A percentile compares a stretch with the other conserved stretches of the same genome.
phyloP scores from a whole-genome alignment of 257 asterid species.

The Solanum virginianum region DNA sequence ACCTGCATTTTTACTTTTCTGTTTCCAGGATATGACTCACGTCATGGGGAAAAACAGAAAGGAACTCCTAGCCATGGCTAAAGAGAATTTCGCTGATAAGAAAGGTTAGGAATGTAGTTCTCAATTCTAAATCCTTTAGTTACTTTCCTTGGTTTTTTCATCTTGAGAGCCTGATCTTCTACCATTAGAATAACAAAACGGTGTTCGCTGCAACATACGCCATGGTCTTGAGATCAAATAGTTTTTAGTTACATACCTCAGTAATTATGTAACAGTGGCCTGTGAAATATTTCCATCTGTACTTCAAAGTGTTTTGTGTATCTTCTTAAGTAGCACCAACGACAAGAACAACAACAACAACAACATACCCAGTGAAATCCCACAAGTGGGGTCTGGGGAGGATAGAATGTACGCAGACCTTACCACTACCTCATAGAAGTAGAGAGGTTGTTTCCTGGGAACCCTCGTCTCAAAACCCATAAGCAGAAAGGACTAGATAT shows the following conservation, averaged over 20 bases:
- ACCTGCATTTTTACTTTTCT: background rate
- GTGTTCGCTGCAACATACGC: background rate
- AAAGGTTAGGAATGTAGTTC: slow-evolving; percentile 33
- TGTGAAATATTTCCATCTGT: background rate
- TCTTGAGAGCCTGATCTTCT: background rate
- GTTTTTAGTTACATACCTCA: background rate
- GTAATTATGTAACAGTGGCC: background rate
- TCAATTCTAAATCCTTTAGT: background rate
- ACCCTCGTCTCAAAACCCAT: too few species aligned
- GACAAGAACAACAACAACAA: background rate
- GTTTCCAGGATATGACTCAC: slow-evolving; percentile 68
- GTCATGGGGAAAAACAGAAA: slow-evolving; percentile 64
- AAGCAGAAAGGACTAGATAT: too few species aligned
- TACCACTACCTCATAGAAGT: too few species aligned
- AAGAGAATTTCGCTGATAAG: slow-evolving; percentile 52
- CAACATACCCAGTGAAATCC: background rate
- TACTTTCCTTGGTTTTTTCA: background rate
- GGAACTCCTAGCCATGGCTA: slow-evolving; percentile 80
- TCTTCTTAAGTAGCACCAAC: background rate
- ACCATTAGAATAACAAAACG: background rate
- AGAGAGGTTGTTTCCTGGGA: too few species aligned
- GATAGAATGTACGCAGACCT: too few species aligned
- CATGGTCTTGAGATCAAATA: background rate
- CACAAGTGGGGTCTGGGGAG: too few species aligned
- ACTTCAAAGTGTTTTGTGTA: background rate